These are phyloP conservation scores for Neurospora hispaniola DNA, from an alignment of 495 filamentous ascomycete genomes.

Conservation along the genomic window DNA sequence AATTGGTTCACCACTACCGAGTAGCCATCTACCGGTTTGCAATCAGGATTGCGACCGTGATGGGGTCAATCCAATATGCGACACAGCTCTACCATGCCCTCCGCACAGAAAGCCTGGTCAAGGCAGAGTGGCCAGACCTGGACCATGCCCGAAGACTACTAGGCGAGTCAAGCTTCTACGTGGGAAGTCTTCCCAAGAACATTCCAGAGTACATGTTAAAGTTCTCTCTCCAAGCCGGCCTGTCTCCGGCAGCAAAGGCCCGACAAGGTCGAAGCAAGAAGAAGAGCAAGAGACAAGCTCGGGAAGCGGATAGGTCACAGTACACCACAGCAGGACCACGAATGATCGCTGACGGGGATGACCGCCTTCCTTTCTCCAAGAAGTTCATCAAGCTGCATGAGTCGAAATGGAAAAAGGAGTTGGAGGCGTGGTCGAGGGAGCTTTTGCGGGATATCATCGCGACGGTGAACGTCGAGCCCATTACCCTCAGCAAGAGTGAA, in stretches of 20 bases:
- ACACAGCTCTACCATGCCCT: not conserved
- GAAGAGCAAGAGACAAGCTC: not conserved
- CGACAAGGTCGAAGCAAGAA: not conserved
- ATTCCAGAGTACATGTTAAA: not conserved
- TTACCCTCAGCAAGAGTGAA: not conserved
- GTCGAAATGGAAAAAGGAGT: not conserved
- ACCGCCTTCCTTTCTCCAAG: not conserved
- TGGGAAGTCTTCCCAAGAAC: not conserved
- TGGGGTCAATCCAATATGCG: not conserved
- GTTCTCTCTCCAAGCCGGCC: not conserved
- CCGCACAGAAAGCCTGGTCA: not conserved
- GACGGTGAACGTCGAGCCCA: not conserved
- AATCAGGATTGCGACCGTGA: not conserved
- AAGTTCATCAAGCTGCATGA: not conserved
- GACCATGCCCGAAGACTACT: not conserved
- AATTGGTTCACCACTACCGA: not conserved
- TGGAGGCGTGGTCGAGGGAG: not conserved
- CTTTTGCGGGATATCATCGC: not conserved
- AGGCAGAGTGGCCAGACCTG: not conserved
- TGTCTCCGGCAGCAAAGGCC: not conserved
- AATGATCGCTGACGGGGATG: not conserved
- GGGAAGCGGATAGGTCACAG: not conserved
- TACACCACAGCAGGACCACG: not conserved
- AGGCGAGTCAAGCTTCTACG: not conserved
- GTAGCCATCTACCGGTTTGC: not conserved